Base-by-base conservation (phyloP, 1,139 yeast genomes). In the Geotrichum candidum region DNA sequence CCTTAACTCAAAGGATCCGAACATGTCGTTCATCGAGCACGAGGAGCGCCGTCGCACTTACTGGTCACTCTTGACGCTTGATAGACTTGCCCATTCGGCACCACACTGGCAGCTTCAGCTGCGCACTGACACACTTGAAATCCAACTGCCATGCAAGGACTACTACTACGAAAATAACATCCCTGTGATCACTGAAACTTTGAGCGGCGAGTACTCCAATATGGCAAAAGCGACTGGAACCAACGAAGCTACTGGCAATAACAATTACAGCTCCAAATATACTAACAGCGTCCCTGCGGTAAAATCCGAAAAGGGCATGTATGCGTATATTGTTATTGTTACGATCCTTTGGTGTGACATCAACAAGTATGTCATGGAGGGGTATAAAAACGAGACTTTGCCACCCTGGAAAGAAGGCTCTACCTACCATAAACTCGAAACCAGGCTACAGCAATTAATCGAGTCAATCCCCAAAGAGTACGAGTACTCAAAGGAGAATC, bases 11-110 rank as follows among this genome's bases (percentile, higher is more conserved):
- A 55, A 61, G n/a, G 65, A 65, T 50, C 65, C 66, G 6, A 65
- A 74, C 0, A 50, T 56, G 7, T 18, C 27, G n/a, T 75, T 76
- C 73, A 64, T 71, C 23, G 76, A 75, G 51, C 69, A 74, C 31
- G 78, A 75, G 61, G 65, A 67, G 35, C 68, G 77, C 1, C 66
- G 78, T 27, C 65, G 77, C 35, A 73, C 77, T 0, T 75, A 73
- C 65, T 75, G 78, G 78, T 70, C 76, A 11, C 66, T 75, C 51
- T 68, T 74, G 18, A 74, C 71, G 6, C 66, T 75, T 50, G 78
- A 75, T 61, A 66, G 78, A n/a, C 66, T 75, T 52, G 75, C 73
- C 5, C 77, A 75, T 57, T 70, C 76, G 3, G 72, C 76, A 15
- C 72, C 74, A 11, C 67, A 71, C 51, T 73, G 76, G 65, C 66